Evolutionary conservation across 805 yeast species (phyloP), one percentile per base, ranked within the genome.

Genomic region (Grigorovia humatica): DNA sequence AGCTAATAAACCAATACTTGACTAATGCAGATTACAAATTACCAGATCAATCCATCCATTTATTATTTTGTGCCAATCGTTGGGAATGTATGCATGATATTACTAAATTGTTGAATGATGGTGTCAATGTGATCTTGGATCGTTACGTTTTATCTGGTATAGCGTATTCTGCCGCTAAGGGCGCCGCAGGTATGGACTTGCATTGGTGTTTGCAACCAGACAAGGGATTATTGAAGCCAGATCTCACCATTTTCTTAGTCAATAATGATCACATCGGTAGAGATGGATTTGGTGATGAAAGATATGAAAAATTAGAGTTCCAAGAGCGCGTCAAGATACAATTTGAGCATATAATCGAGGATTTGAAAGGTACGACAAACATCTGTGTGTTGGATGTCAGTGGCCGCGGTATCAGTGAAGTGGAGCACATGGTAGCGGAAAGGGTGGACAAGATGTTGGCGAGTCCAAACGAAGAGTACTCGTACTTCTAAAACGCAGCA

Each of bases 111-210:
- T 49, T 65, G 17, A 55, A 64, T 0, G 55, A 64, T 0, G 96
- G 96, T 1, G 63, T 62, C 12, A 74, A 75, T 49, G 76, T 93
- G 1, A 73, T 93, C 0, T 65, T 90, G 52, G 99, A 93, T 64
- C 72, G 99, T 56, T 93, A 91, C 61, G 84, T 86, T 4, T 91
- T 87, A 62, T 88, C 97, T 0, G 99, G 99, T 0, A 79, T 89
- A 2, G 96, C 96, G 6, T 93, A 91, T 63, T 83, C 96, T 1
- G 74, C 86, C 1, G 96, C 98, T 8, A 91, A 93, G 66, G 53
- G 51, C 1, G 52, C 52, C 5, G 46, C 49, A 1, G 86, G 82
- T 0, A 65, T 83, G 63, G 80, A 80, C 55, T 64, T 76, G 38
- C 73, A 79, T 8, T 93, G 99, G 99, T 85, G 96, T 57, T 69